Percentiles rank a stretch among this genome's conserved stretches.
phyloP scores from a whole-genome alignment of 805 yeast species.

The Zygotorulaspora chibaensis region DNA sequence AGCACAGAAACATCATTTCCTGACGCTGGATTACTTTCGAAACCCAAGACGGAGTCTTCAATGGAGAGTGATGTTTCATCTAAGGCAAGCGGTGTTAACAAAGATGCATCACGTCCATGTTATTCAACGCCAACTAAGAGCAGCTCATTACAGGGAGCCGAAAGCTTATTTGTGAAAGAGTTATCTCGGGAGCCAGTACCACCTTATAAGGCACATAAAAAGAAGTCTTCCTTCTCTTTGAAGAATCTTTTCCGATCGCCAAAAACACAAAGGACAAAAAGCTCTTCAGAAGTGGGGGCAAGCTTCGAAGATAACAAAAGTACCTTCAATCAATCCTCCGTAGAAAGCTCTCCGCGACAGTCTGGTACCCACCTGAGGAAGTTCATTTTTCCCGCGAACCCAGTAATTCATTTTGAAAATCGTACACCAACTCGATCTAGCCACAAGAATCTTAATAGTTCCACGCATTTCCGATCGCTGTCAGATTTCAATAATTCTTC shows the following conservation, averaged over 20 bases:
- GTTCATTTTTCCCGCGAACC: slow-evolving; percentile 22
- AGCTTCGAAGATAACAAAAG: slow-evolving; percentile 7
- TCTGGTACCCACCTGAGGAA: slow-evolving; percentile 5
- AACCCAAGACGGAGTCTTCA: slow-evolving; percentile 24
- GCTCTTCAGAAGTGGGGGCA: slow-evolving; percentile 1
- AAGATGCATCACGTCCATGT: slow-evolving; percentile 1
- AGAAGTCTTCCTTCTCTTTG: slow-evolving; percentile 30
- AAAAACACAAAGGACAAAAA: slow-evolving; percentile 13
- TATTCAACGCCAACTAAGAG: slow-evolving; percentile 6
- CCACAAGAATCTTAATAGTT: background rate
- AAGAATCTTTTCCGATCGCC: slow-evolving; percentile 33
- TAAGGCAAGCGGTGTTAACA: background rate
- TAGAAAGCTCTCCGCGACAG: slow-evolving; percentile 10
- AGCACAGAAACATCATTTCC: slow-evolving; percentile 16
- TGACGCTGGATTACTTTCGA: slow-evolving; percentile 13
- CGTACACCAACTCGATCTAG: slow-evolving; percentile 4
- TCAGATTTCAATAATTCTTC: slow-evolving; percentile 14
- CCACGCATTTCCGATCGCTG: slow-evolving; percentile 16
- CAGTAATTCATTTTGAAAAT: slow-evolving; percentile 15
- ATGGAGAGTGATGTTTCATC: slow-evolving; percentile 18
- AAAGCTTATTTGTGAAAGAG: slow-evolving; percentile 6
- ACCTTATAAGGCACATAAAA: slow-evolving; percentile 22
- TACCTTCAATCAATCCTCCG: slow-evolving; percentile 5
- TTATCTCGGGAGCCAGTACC: slow-evolving; percentile 12
- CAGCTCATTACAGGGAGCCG: slow-evolving; percentile 5